Conservation (phyloP, 495 filamentous ascomycete species). For the Hypoxylon subgilvum region DNA sequence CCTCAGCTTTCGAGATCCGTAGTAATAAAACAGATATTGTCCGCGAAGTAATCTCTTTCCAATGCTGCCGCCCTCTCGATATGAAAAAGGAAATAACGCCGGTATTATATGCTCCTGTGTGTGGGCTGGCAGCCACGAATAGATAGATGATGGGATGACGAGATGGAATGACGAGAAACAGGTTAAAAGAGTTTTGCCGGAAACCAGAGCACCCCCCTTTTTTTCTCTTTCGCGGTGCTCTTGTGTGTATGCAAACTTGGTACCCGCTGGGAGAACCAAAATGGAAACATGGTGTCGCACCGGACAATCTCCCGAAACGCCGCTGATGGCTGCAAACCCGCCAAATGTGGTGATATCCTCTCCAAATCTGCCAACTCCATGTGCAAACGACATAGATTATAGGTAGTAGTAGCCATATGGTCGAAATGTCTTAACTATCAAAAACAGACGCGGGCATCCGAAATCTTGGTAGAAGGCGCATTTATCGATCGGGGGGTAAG, state of each 20-base stretch:
- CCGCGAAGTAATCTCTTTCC: conserved; percentile 21
- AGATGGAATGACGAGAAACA: conserved; percentile 13
- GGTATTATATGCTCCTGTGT: conserved; percentile 36
- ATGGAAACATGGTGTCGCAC: conserved; percentile 16
- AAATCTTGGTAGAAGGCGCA: neutral
- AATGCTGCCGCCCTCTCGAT: conserved; percentile 28
- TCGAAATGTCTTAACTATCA: conserved; percentile 15
- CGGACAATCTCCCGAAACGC: conserved; percentile 32
- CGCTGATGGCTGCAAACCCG: conserved; percentile 25
- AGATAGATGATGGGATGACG: neutral
- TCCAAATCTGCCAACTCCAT: conserved; percentile 18
- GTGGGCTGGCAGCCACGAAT: conserved; percentile 32
- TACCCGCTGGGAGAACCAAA: conserved; percentile 32
- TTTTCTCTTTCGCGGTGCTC: conserved; percentile 14
- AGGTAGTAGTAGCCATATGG: no score
- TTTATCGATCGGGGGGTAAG: neutral
- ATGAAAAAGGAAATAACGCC: conserved; percentile 33
- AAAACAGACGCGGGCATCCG: conserved; percentile 15
- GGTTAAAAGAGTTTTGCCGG: conserved; percentile 19
- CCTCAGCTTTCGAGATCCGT: conserved; percentile 36
- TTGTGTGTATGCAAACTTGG: conserved; percentile 33
- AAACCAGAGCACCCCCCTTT: conserved; percentile 31
- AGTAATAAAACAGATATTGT: conserved; percentile 18
- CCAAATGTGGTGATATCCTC: conserved; percentile 23
- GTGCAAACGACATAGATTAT: conserved; percentile 10